Evolutionary conservation across 2,329 filamentous ascomycete genomes (phyloP).

Genomic region (Cladosporium colombiae): DNA sequence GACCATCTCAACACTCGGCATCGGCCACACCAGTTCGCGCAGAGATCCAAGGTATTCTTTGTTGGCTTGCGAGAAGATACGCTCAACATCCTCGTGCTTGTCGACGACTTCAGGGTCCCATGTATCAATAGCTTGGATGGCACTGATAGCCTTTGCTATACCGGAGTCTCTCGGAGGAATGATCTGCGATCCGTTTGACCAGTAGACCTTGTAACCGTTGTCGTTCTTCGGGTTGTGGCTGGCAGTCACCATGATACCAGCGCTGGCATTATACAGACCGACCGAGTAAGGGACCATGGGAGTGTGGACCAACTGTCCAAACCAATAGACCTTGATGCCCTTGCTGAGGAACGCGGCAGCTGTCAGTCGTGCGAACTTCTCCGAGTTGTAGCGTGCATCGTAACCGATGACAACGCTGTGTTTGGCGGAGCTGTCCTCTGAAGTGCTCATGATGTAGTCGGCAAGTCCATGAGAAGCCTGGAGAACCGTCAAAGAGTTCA

Average conservation of each 20-base stretch:
- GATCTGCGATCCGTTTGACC: slow-evolving; percentile 65
- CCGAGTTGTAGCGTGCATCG: slow-evolving; percentile 64
- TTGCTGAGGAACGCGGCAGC: slow-evolving; percentile 61
- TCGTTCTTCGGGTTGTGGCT: slow-evolving; percentile 66
- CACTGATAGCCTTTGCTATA: slow-evolving; percentile 58
- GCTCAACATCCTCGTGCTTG: slow-evolving; percentile 43
- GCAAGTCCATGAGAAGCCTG: slow-evolving; percentile 66
- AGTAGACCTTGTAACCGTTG: slow-evolving; percentile 70
- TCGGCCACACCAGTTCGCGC: slow-evolving; percentile 35
- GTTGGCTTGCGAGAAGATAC: slow-evolving; percentile 43
- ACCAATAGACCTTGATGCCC: slow-evolving; percentile 61
- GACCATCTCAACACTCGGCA: slow-evolving; percentile 24
- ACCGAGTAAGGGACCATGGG: slow-evolving; percentile 65
- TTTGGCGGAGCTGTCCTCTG: slow-evolving; percentile 34
- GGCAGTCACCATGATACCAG: slow-evolving; percentile 67
- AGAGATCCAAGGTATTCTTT: slow-evolving; percentile 49
- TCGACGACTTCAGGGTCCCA: slow-evolving; percentile 51
- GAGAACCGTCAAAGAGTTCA: slow-evolving; percentile 41
- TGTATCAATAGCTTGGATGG: slow-evolving; percentile 55
- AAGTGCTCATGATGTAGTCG: slow-evolving; percentile 54
- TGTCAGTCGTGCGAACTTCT: slow-evolving; percentile 60
- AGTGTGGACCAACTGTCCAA: slow-evolving; percentile 58
- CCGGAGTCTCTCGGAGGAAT: slow-evolving; percentile 62
- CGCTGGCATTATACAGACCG: slow-evolving; percentile 53
- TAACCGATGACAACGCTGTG: slow-evolving; percentile 61